Evolutionary conservation across 306 rosid genomes (phyloP).

Genomic region (Citrullus amarus): DNA sequence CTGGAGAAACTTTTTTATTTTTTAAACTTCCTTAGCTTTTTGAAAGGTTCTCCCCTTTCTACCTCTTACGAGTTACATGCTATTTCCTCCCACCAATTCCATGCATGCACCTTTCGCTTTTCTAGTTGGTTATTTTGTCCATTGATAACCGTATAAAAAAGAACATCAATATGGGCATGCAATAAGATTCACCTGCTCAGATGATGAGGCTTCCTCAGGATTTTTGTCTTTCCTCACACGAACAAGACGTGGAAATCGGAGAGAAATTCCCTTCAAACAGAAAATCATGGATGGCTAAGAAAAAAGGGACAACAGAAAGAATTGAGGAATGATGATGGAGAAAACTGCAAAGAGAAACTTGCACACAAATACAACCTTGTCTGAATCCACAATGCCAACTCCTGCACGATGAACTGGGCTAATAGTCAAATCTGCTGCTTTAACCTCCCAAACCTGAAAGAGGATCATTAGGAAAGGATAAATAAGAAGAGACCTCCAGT

Average conservation of each 20-base stretch:
- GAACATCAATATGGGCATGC: not conserved
- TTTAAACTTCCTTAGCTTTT: too few species aligned
- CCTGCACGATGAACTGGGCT: slow-evolving; percentile 94
- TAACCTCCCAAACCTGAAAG: slow-evolving; percentile 89
- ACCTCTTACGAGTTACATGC: not conserved
- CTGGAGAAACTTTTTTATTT: not conserved
- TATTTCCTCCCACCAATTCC: not conserved
- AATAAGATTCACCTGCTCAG: slow-evolving; percentile 54
- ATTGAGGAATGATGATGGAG: not conserved
- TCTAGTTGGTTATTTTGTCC: not conserved
- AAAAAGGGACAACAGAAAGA: slow-evolving; percentile 3
- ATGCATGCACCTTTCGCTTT: not conserved
- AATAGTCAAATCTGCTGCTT: slow-evolving; percentile 91
- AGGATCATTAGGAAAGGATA: not conserved
- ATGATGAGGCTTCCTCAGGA: slow-evolving; percentile 73
- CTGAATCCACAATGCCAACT: slow-evolving; percentile 58
- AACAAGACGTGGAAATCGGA: slow-evolving; percentile 73
- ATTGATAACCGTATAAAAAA: not conserved
- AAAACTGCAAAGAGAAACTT: not conserved
- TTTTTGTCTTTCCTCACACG: slow-evolving; percentile 76
- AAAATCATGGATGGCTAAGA: not conserved
- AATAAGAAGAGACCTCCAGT: not conserved
- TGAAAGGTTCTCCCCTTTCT: not conserved
- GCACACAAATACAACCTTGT: slow-evolving; percentile 40
- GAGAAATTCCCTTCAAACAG: slow-evolving; percentile 64